These are phyloP conservation scores for Chloris gayana DNA, from an alignment of 176 grass and related monocot genomes.

Conservation along the genomic window DNA sequence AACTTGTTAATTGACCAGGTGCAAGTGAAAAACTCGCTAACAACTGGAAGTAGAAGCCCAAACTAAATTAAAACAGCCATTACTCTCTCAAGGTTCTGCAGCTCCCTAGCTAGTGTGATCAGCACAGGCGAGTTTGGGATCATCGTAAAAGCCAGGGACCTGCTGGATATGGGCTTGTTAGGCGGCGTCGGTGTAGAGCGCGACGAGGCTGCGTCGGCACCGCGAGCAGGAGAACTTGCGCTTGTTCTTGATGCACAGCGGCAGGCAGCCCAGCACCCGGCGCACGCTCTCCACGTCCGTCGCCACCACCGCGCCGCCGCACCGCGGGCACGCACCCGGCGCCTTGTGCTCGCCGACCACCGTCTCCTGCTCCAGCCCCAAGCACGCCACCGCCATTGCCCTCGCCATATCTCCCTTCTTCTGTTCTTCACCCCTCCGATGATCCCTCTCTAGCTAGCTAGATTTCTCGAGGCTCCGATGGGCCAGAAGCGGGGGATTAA, in stretches of 20 bases:
- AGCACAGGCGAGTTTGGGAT: not conserved
- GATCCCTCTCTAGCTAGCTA: not conserved
- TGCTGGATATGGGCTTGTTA: not conserved
- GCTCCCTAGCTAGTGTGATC: no score
- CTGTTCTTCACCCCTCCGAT: not conserved
- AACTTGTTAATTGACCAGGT: not conserved
- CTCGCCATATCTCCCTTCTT: not conserved
- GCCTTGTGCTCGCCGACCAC: constrained; percentile 54
- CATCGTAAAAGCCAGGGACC: no score
- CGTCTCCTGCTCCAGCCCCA: constrained; percentile 56
- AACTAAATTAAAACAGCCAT: no score
- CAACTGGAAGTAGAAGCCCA: no score
- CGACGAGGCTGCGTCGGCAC: constrained; percentile 64
- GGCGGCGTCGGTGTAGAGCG: constrained; percentile 27
- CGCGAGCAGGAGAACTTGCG: constrained; percentile 62
- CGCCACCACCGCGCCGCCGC: constrained; percentile 63
- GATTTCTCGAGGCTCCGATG: not conserved
- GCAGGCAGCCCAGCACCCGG: constrained; percentile 67
- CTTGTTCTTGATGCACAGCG: constrained; percentile 65
- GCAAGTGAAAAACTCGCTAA: no score
- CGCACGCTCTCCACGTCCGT: constrained; percentile 57
- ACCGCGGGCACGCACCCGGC: constrained; percentile 71
- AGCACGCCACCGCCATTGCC: constrained; percentile 36
- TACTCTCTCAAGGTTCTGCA: no score
- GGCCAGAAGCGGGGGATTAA: not conserved